Percentiles rank a stretch among this genome's conserved stretches.
phyloP scores from a whole-genome alignment of 2,329 filamentous ascomycete genomes.

The Exophiala phaeomuriformis region DNA sequence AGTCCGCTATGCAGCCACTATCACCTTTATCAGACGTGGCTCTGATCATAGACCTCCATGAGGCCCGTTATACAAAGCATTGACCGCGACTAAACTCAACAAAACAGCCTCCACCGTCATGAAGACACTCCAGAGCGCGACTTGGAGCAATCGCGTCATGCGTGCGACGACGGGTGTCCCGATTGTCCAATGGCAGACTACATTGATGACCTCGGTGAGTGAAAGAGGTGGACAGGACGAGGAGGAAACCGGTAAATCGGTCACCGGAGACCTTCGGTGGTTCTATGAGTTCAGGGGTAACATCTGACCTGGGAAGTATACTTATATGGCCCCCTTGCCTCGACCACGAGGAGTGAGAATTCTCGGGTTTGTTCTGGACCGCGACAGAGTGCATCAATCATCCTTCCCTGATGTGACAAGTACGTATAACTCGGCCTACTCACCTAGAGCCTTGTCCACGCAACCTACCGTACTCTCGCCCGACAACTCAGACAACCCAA shows the following conservation, averaged over 20 bases:
- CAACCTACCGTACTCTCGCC: not conserved
- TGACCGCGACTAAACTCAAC: not conserved
- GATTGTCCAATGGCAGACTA: not conserved
- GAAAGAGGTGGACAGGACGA: not conserved
- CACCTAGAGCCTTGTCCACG: not conserved
- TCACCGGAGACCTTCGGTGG: not conserved
- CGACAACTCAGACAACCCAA: not conserved
- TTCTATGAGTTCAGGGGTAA: not conserved
- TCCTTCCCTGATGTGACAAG: not conserved
- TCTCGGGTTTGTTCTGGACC: not conserved
- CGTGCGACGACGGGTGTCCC: not conserved
- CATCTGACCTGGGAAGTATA: not conserved
- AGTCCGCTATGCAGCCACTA: not conserved
- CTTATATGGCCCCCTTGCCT: not conserved
- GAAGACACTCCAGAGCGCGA: not conserved
- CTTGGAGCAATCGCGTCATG: not conserved
- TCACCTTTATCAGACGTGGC: not conserved
- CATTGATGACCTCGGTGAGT: not conserved
- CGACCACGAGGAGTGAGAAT: not conserved
- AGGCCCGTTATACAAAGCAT: not conserved
- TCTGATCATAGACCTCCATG: not conserved
- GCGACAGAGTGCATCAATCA: not conserved
- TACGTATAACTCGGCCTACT: not conserved
- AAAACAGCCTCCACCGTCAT: not conserved
- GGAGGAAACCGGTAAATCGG: not conserved